phyloP scores from a whole-genome alignment of 768 basidiomycete species.

The Tricholoma matsutake region DNA sequence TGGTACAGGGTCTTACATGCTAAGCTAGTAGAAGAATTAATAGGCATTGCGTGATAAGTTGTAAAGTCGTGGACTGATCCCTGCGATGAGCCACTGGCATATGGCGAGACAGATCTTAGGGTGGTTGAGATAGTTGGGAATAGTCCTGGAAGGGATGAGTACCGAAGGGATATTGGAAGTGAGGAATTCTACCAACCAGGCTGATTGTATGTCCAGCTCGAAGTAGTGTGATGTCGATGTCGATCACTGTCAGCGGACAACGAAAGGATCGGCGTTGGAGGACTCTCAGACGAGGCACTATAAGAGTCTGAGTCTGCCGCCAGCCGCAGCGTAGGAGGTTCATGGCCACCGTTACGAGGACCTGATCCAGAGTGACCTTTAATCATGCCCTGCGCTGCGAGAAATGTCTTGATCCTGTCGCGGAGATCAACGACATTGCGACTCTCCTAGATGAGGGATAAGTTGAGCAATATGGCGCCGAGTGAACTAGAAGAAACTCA shows the following conservation, averaged over 20 bases:
- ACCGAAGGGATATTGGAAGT: constrained; percentile 11
- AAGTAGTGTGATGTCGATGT: constrained; percentile 18
- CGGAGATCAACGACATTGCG: constrained; percentile 65
- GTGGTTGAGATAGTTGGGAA: constrained; percentile 2
- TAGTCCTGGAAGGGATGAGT: constrained; percentile 16
- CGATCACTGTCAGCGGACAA: constrained; percentile 18
- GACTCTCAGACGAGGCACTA: constrained; percentile 34
- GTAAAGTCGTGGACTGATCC: constrained; percentile 20
- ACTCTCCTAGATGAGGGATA: constrained; percentile 48
- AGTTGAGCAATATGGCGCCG: background rate
- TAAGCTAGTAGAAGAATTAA: constrained; percentile 44
- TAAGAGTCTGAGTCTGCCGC: constrained; percentile 33
- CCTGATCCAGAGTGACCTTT: constrained; percentile 80
- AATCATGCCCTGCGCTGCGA: constrained; percentile 84
- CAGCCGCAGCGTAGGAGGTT: constrained; percentile 54
- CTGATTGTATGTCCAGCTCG: constrained; percentile 10
- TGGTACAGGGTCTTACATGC: constrained; percentile 76
- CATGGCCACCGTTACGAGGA: constrained; percentile 54
- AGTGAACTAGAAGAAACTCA: constrained; percentile 34
- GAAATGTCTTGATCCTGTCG: constrained; percentile 75
- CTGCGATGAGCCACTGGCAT: constrained; percentile 13
- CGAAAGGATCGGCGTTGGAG: constrained; percentile 26
- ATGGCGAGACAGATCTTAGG: constrained; percentile 21
- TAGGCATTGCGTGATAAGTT: constrained; percentile 9
- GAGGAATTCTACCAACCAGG: constrained; percentile 24